A percentile compares a stretch with the other conserved stretches of the same genome.
phyloP scores from a whole-genome alignment of 2,329 filamentous ascomycete genomes.

The Emmonsiellopsis sp. region DNA sequence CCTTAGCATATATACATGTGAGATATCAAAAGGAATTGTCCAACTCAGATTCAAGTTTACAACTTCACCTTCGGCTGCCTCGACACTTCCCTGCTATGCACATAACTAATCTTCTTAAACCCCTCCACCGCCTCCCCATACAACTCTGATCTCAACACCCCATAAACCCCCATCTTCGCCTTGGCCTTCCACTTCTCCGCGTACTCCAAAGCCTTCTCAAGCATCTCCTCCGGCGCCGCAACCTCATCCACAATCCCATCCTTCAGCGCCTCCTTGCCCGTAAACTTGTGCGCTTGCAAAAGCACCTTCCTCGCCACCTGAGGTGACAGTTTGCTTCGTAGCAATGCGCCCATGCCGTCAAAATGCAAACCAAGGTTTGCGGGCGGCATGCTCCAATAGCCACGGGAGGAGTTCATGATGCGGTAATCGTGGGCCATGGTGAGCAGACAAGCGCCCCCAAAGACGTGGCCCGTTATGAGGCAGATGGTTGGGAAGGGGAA shows the following conservation, averaged over 20 bases:
- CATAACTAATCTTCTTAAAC: slow-evolving; percentile 44
- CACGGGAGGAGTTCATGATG: slow-evolving; percentile 37
- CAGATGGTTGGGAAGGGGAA: slow-evolving; percentile 41
- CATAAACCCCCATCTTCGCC: slow-evolving; percentile 35
- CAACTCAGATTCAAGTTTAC: slow-evolving; percentile 13
- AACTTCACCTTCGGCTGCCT: slow-evolving; percentile 41
- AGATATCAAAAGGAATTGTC: too few species aligned
- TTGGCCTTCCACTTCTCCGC: slow-evolving; percentile 33
- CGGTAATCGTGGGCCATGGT: slow-evolving; percentile 40
- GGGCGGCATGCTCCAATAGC: slow-evolving; percentile 43
- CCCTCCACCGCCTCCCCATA: slow-evolving; percentile 44
- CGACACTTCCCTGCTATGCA: slow-evolving; percentile 38
- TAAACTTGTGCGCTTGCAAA: slow-evolving; percentile 47
- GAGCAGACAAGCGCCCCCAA: slow-evolving; percentile 39
- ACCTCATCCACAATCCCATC: slow-evolving; percentile 47
- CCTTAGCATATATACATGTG: too few species aligned
- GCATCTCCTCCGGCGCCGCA: slow-evolving; percentile 40
- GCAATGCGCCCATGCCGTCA: slow-evolving; percentile 44
- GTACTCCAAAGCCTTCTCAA: slow-evolving; percentile 35
- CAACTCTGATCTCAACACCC: slow-evolving; percentile 41
- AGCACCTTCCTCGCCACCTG: slow-evolving; percentile 46
- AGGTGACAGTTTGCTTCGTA: slow-evolving; percentile 42
- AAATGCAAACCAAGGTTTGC: slow-evolving; percentile 48
- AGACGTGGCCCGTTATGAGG: slow-evolving; percentile 41
- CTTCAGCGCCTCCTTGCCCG: slow-evolving; percentile 39